These are phyloP conservation scores for Stentor coeruleus DNA, from an alignment of 73 alveolate genomes.

Conservation along the genomic window DNA sequence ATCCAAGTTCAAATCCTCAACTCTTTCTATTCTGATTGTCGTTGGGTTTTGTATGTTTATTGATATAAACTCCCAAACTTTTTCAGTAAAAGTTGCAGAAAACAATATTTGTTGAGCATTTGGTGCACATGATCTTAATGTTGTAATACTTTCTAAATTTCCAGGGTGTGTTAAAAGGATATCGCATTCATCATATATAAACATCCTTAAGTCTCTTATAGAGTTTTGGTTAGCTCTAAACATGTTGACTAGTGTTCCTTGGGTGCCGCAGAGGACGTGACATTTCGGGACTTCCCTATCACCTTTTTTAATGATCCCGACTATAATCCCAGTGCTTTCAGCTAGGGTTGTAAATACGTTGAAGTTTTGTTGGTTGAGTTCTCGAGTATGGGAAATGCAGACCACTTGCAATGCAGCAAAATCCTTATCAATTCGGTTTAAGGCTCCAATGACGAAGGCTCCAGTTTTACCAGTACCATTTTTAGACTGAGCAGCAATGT, in stretches of 20 bases:
- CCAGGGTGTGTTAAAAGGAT: neutral
- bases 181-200: constrained; percentile 5
- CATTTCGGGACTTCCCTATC: neutral
- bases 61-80: neutral
- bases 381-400: neutral
- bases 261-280: neutral
- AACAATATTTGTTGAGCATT: neutral
- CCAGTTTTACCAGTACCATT: constrained; percentile 88
- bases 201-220: neutral
- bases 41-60: neutral
- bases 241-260: neutral
- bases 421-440: neutral
- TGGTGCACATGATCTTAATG: neutral
- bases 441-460: constrained; percentile 53
- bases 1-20: constrained; percentile 11
- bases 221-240: neutral
- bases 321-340: neutral
- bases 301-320: neutral
- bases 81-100: constrained; percentile 17
- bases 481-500: constrained; percentile 89
- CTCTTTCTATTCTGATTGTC: neutral
- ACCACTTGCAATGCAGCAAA: neutral
- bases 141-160: neutral
- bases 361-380: too few relatives aligned
- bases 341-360: neutral